Base-by-base conservation (phyloP, 2,329 filamentous ascomycete species). In the Claviceps sp. region DNA sequence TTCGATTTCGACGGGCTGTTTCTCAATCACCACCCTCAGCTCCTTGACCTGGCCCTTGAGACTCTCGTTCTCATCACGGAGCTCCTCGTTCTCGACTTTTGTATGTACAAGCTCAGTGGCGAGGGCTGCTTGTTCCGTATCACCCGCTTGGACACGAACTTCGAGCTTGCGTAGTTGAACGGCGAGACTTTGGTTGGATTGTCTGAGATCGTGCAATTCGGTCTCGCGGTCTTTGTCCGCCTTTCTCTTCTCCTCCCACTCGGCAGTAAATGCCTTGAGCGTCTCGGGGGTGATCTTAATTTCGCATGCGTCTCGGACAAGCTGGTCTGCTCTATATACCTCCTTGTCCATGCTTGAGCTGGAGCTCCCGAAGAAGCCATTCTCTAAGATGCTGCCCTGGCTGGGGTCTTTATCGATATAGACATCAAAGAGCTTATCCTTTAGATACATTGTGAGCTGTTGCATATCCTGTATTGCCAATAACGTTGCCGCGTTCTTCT, bases 341-440 rank as follows among this genome's bases (percentile, higher is more conserved):
- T 96, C 93, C 68, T 95, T 96, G 64, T 98, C 93, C 13, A 88
- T 78, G 58, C 82, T 86, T n/a, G 83, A 83, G 37, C 87, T 89
- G 23, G 88, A 91, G 64, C 85, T 91, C 54, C 93, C 93, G 62
- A 98, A 98, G 74, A 98, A 98, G 14, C 93, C 93, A 44, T 89
- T 95, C 66, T 98, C 93, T 1, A 97, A 79, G 47, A 98, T 85
- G 16, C 89, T 95, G 49, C 83, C 89, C n/a, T 89, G 84, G 2
- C 89, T 95, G 0, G 93, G 93, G 7, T 89, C 80, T 60, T 89
- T 86, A 68, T 98, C 93, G 56, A 98, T 96, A 67, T 98, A 98
- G 40, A 89, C 89, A 62, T 98, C 93, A 57, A 98, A 98, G 0
- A 98, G 64, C 58, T 86, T 86, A 66, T 98, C 93, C 65, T 96